Conservation (phyloP, 306 rosid species). For the Heteromeles arbutifolia region DNA sequence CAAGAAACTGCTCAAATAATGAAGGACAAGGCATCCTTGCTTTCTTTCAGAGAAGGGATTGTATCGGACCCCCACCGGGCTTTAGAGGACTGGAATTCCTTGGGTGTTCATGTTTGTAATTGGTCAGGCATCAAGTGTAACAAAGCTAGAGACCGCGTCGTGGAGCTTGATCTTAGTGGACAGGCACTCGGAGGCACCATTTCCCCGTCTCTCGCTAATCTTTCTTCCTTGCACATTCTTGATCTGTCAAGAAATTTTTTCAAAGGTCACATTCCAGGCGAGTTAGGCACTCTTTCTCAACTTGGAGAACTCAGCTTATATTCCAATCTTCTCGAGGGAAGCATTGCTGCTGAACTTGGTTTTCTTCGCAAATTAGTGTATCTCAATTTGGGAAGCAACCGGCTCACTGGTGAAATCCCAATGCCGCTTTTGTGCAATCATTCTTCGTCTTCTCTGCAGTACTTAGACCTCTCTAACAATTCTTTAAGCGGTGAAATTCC, state of each 20-base stretch:
- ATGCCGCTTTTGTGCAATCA: constrained; percentile 60
- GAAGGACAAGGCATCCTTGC: constrained; percentile 47
- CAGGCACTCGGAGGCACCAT: constrained; percentile 55
- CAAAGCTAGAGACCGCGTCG: constrained; percentile 42
- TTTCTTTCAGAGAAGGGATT: constrained; percentile 65
- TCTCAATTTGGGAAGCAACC: constrained; percentile 71
- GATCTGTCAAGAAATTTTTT: constrained; percentile 71
- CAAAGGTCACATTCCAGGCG: constrained; percentile 62
- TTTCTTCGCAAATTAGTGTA: constrained; percentile 54
- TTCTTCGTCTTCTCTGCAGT: constrained; percentile 49
- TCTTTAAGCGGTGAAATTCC: constrained; percentile 66
- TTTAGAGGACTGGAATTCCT: constrained; percentile 53
- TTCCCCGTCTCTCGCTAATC: constrained; percentile 62
- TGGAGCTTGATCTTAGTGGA: constrained; percentile 73
- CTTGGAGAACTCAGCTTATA: constrained; percentile 63
- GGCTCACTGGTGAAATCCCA: constrained; percentile 59
- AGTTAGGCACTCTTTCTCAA: constrained; percentile 45
- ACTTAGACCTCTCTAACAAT: constrained; percentile 74
- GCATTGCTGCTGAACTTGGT: constrained; percentile 57
- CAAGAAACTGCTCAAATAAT: constrained; percentile 22
- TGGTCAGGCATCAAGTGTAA: constrained; percentile 80
- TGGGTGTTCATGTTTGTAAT: constrained; percentile 42
- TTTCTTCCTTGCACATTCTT: constrained; percentile 61
- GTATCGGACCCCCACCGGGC: constrained; percentile 53
- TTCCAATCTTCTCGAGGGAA: constrained; percentile 48